Evolutionary conservation across 169 alveolate species (phyloP).

Genomic region (Eimeria praecox): DNA sequence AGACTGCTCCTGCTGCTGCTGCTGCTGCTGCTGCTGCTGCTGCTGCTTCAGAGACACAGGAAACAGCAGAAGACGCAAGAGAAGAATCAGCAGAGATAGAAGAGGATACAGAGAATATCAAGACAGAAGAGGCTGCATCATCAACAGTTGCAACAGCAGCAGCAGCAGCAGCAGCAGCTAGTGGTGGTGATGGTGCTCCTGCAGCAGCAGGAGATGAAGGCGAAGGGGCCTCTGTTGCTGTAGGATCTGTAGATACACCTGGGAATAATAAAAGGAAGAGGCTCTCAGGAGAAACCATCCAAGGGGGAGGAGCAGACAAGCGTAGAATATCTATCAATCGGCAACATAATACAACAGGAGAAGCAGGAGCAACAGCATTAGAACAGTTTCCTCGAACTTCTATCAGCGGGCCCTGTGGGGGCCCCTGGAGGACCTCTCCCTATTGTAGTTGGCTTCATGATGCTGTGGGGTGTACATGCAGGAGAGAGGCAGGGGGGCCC

Average conservation of each 20-base stretch:
- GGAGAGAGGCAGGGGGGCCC: slow-evolving; percentile 69
- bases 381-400: slow-evolving; percentile 46
- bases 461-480: slow-evolving; percentile 66
- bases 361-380: background rate
- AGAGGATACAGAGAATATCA: background rate
- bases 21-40: background rate
- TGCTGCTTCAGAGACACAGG: background rate
- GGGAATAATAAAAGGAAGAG: background rate
- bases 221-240: background rate
- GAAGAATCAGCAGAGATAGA: background rate
- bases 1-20: background rate
- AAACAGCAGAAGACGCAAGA: background rate
- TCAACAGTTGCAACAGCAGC: background rate
- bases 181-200: too few relatives aligned
- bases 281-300: background rate
- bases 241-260: background rate
- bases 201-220: background rate
- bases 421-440: slow-evolving; percentile 56
- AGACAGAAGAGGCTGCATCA: background rate
- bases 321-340: background rate
- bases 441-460: slow-evolving; percentile 67
- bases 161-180: background rate
- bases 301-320: background rate
- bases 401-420: background rate
- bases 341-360: background rate